Evolutionary conservation across 1,284 basidiomycete genomes (phyloP).

Genomic region (Trichosporon faecale): DNA sequence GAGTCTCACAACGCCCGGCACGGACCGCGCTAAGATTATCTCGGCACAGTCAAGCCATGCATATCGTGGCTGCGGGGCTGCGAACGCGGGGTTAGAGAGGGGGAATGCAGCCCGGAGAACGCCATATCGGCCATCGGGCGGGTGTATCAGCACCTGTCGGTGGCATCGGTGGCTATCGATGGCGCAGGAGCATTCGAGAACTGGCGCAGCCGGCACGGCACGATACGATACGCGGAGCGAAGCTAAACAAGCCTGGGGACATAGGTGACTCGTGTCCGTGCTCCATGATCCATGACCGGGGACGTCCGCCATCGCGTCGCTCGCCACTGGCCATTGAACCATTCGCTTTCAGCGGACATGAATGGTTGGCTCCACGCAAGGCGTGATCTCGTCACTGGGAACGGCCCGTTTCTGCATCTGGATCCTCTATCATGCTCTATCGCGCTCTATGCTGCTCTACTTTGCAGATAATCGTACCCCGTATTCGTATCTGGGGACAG

Average conservation of each 20-base stretch:
- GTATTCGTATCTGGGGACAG: background rate
- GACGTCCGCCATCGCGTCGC: background rate
- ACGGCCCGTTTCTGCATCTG: background rate
- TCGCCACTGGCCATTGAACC: background rate
- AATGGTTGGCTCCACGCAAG: no score
- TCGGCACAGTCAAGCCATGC: background rate
- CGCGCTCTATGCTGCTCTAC: background rate
- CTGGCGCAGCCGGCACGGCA: background rate
- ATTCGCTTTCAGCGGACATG: background rate
- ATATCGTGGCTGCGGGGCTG: background rate
- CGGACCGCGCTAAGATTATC: constrained; percentile 1
- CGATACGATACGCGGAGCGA: background rate
- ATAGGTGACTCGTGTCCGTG: background rate
- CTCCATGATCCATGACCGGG: background rate
- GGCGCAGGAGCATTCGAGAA: background rate
- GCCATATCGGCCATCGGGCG: background rate
- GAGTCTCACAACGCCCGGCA: background rate
- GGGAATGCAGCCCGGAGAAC: background rate
- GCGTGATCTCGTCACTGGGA: no score
- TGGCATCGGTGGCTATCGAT: background rate
- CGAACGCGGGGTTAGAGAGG: background rate
- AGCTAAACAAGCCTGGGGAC: background rate
- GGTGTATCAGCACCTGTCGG: background rate
- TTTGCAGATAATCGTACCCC: no score
- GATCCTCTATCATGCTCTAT: background rate